A percentile compares a stretch with the other conserved stretches of the same genome.
These are phyloP conservation scores for Raffaelea albimanens DNA, from an alignment of 2,329 filamentous ascomycete genomes.

Conservation along the genomic window DNA sequence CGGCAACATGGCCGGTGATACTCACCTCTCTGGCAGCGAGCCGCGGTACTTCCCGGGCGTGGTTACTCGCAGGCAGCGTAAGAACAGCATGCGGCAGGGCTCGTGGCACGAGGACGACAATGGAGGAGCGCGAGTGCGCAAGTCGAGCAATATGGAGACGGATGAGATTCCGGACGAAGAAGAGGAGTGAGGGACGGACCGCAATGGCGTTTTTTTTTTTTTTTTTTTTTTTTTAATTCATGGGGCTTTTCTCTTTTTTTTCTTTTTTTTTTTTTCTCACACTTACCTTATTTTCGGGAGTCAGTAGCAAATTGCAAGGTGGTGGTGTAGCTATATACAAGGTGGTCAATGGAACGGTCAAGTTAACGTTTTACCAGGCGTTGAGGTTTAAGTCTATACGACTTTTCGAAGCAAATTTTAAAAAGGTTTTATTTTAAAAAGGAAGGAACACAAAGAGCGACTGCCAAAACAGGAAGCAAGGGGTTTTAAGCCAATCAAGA, in stretches of 20 bases:
- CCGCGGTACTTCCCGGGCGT: conserved; percentile 66
- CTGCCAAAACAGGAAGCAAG: no score
- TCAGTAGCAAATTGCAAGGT: no score
- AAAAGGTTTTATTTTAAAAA: no score
- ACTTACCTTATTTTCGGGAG: no score
- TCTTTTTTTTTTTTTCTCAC: no score
- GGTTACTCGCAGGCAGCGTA: conserved; percentile 41
- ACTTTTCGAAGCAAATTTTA: no score
- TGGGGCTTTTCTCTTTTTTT: neutral
- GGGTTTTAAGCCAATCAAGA: no score
- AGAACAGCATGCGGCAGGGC: conserved; percentile 29
- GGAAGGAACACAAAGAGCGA: no score
- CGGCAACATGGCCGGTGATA: conserved; percentile 19
- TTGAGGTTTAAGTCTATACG: no score
- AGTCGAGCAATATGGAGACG: neutral
- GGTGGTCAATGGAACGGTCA: no score
- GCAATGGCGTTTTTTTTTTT: neutral
- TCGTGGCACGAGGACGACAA: conserved; percentile 29
- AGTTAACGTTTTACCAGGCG: no score
- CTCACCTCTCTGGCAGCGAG: conserved; percentile 48
- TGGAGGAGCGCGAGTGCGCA: neutral
- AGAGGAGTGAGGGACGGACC: neutral
- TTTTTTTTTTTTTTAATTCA: neutral
- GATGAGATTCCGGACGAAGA: neutral
- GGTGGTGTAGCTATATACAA: no score